phyloP scores from a whole-genome alignment of 2,329 filamentous ascomycete genomes.

The Colletotrichum somersetense region DNA sequence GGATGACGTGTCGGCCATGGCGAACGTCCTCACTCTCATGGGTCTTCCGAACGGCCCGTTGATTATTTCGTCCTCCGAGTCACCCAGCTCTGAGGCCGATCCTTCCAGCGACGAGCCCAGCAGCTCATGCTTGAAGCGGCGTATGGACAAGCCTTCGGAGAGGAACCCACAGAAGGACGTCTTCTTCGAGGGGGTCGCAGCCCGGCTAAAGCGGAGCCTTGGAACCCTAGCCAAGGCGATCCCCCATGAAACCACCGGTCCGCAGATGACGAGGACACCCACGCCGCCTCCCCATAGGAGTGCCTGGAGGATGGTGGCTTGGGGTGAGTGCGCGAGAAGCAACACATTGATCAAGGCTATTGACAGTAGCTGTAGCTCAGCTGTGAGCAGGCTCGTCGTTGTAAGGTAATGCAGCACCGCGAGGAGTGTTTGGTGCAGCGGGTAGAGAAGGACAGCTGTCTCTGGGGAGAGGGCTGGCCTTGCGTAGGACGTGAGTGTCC shows the following conservation, averaged over 20 bases:
- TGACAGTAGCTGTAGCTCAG: constrained; percentile 90
- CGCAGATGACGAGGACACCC: constrained; percentile 78
- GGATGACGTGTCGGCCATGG: constrained; percentile 33
- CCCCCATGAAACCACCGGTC: constrained; percentile 83
- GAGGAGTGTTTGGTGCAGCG: constrained; percentile 84
- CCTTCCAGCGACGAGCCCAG: constrained; percentile 50
- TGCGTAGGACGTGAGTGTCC: neutral
- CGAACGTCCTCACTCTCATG: constrained; percentile 50
- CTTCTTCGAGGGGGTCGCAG: constrained; percentile 54
- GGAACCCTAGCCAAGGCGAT: constrained; percentile 89
- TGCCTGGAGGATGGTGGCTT: constrained; percentile 86
- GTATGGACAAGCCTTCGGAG: constrained; percentile 59
- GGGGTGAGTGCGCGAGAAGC: constrained; percentile 82
- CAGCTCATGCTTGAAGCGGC: constrained; percentile 59
- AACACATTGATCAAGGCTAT: constrained; percentile 85
- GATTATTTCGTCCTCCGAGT: constrained; percentile 47
- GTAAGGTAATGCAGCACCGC: constrained; percentile 82
- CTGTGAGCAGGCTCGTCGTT: constrained; percentile 86
- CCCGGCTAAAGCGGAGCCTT: constrained; percentile 85
- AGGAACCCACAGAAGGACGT: constrained; percentile 54
- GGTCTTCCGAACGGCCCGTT: constrained; percentile 25
- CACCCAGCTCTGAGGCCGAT: constrained; percentile 48
- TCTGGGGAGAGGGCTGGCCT: constrained; percentile 63
- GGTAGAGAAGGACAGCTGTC: constrained; percentile 76
- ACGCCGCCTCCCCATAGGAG: constrained; percentile 89